Evolutionary conservation across 192 early-diverging fungal genomes (phyloP).

Genomic region (Podila epigama): DNA sequence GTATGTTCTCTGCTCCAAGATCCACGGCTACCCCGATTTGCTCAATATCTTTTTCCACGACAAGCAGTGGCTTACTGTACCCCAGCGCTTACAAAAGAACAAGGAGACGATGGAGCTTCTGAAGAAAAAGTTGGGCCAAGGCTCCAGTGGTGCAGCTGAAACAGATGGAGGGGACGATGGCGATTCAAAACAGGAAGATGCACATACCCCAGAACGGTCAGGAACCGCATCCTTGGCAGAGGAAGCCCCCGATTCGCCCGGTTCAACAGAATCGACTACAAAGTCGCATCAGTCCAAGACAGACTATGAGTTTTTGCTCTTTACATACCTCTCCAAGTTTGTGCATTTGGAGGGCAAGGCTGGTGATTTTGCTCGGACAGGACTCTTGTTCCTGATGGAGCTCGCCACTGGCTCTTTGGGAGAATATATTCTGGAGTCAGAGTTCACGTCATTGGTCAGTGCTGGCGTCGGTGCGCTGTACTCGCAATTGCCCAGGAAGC

Average conservation of each 20-base stretch:
- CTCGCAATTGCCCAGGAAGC: constrained; percentile 85
- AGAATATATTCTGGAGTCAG: constrained; percentile 81
- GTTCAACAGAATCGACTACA: constrained; percentile 16
- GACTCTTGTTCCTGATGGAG: constrained; percentile 85
- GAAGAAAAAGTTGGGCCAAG: constrained; percentile 12
- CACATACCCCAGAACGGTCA: constrained; percentile 7
- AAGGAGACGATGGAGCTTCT: constrained; percentile 43
- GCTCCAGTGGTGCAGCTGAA: constrained; percentile 2
- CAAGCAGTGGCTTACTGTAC: constrained; percentile 65
- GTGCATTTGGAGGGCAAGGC: constrained; percentile 88
- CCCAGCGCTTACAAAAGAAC: constrained; percentile 55
- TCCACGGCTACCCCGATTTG: constrained; percentile 76
- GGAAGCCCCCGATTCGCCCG: constrained; percentile 4
- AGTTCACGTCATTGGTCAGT: constrained; percentile 83
- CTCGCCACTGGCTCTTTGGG: constrained; percentile 78
- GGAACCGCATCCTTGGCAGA: constrained; percentile 18
- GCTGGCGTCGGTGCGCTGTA: constrained; percentile 90
- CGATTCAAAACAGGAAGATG: not conserved
- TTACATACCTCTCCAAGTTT: constrained; percentile 88
- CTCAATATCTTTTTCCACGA: constrained; percentile 82
- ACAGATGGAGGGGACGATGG: constrained; percentile 1
- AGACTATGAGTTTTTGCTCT: constrained; percentile 85
- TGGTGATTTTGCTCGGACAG: constrained; percentile 88
- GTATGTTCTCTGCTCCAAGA: constrained; percentile 82
- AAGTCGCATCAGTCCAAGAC: constrained; percentile 50